A percentile compares a stretch with the other conserved stretches of the same genome.
These are phyloP conservation scores for Xanthoconium stramineum DNA, from an alignment of 768 basidiomycete species.

Conservation along the genomic window DNA sequence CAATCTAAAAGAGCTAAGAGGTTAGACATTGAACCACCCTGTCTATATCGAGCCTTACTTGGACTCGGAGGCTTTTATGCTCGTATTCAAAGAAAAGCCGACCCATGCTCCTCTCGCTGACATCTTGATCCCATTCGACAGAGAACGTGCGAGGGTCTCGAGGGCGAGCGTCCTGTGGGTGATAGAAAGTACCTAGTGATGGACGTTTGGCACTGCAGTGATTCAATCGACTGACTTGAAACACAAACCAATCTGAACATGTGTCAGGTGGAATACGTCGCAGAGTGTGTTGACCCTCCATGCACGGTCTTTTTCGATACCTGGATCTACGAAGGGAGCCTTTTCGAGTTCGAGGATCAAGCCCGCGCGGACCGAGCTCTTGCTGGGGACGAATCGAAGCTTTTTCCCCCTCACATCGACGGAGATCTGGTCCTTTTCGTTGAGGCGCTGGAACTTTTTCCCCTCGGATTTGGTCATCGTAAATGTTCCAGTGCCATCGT, in stretches of 20 bases:
- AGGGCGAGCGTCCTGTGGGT: slow-evolving; percentile 17
- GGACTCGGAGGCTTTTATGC: slow-evolving; percentile 61
- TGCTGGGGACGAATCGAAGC: slow-evolving; percentile 29
- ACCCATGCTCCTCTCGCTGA: slow-evolving; percentile 43
- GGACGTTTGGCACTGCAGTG: background rate
- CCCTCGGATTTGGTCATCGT: slow-evolving; percentile 35
- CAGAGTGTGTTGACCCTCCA: slow-evolving; percentile 43
- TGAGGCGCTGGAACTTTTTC: slow-evolving; percentile 44
- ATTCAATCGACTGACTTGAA: background rate
- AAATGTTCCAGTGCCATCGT: slow-evolving; percentile 49
- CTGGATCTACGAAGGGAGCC: slow-evolving; percentile 55
- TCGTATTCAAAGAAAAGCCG: slow-evolving; percentile 65
- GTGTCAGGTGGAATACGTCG: slow-evolving; percentile 51
- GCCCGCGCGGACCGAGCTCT: slow-evolving; percentile 3
- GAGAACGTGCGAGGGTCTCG: slow-evolving; percentile 57
- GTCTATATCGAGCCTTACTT: slow-evolving; percentile 36
- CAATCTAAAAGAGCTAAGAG: slow-evolving; percentile 41
- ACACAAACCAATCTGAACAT: slow-evolving; percentile 63
- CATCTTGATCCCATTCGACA: slow-evolving; percentile 63
- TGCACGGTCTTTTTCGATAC: slow-evolving; percentile 48
- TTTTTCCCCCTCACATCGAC: slow-evolving; percentile 42
- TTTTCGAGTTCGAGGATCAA: slow-evolving; percentile 43
- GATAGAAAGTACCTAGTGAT: slow-evolving; percentile 27
- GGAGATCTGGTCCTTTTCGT: slow-evolving; percentile 35
- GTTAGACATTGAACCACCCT: background rate